A percentile compares a stretch with the other conserved stretches of the same genome.
Conservation (phyloP, 176 grass and related monocot genomes). For the Avena eriantha region DNA sequence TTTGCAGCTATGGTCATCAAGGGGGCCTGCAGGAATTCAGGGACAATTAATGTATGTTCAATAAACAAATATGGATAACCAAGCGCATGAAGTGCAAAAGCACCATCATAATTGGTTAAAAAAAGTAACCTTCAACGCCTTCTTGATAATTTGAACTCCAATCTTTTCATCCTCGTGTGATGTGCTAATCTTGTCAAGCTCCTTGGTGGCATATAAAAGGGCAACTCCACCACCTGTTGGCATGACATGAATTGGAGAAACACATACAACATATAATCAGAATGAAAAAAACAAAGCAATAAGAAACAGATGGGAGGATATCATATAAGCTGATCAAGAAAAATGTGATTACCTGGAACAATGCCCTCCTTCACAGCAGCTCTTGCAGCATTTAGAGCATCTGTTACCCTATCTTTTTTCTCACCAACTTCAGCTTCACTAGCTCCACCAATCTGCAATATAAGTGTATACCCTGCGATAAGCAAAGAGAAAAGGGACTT, state of each 20-base stretch:
- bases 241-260: slow-evolving; percentile 27
- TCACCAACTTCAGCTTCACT: slow-evolving; percentile 95
- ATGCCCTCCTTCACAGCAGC: slow-evolving; percentile 94
- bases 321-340: slow-evolving; percentile 8
- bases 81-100: slow-evolving; percentile 18
- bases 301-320: slow-evolving; percentile 22
- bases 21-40: slow-evolving; percentile 67
- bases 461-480: slow-evolving; percentile 18
- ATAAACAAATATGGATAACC: slow-evolving; percentile 1
- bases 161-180: slow-evolving; percentile 82
- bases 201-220: slow-evolving; percentile 78
- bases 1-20: slow-evolving; percentile 78
- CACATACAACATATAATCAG: slow-evolving; percentile 20
- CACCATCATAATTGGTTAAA: slow-evolving; percentile 16
- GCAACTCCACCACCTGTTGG: slow-evolving; percentile 88
- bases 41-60: neutral
- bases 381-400: slow-evolving; percentile 86
- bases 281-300: neutral
- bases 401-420: slow-evolving; percentile 95
- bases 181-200: slow-evolving; percentile 77
- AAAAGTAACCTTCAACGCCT: slow-evolving; percentile 80
- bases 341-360: slow-evolving; percentile 65
- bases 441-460: slow-evolving; percentile 83
- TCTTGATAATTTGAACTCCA: slow-evolving; percentile 91
- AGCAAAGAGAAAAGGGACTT: slow-evolving; percentile 24